Evolutionary conservation across 2,329 filamentous ascomycete species (phyloP).

Genomic region (Didymella sp.): DNA sequence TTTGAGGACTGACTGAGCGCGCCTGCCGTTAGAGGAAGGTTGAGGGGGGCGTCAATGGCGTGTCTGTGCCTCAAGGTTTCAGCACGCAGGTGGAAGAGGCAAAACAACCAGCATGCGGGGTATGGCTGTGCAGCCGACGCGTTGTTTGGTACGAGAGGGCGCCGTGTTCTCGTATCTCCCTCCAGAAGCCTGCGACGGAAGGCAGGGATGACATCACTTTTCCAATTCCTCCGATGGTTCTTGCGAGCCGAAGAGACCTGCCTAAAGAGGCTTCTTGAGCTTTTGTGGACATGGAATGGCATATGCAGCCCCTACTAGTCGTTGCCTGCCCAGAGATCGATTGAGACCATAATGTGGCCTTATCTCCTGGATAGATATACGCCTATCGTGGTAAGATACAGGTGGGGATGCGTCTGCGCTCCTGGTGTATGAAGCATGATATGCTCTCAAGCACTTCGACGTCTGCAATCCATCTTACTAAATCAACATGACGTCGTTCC

Average conservation of each 20-base stretch:
- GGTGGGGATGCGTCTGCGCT: background rate
- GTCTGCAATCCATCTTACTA: background rate
- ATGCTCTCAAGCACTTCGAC: background rate
- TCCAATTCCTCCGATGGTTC: background rate
- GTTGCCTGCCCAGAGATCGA: background rate
- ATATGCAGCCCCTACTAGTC: background rate
- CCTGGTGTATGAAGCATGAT: background rate
- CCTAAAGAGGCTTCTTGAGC: background rate
- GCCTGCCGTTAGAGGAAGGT: slow-evolving; percentile 21
- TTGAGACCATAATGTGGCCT: background rate
- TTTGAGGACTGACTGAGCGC: slow-evolving; percentile 6
- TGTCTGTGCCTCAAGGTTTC: slow-evolving; percentile 10
- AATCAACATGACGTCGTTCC: slow-evolving; percentile 50
- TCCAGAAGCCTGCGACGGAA: background rate
- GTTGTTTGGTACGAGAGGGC: slow-evolving; percentile 1
- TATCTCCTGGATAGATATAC: background rate
- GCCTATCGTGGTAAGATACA: slow-evolving; percentile 3
- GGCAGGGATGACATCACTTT: background rate
- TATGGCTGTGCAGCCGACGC: background rate
- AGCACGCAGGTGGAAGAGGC: background rate
- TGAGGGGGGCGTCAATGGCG: slow-evolving; percentile 8
- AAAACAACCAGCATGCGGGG: slow-evolving; percentile 4
- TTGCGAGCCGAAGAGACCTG: background rate
- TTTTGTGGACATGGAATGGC: background rate
- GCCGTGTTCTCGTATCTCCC: background rate